Evolutionary conservation across 2,329 filamentous ascomycete genomes (phyloP), one percentile per base, ranked within the genome.

Genomic region (Leptographium lundbergii): DNA sequence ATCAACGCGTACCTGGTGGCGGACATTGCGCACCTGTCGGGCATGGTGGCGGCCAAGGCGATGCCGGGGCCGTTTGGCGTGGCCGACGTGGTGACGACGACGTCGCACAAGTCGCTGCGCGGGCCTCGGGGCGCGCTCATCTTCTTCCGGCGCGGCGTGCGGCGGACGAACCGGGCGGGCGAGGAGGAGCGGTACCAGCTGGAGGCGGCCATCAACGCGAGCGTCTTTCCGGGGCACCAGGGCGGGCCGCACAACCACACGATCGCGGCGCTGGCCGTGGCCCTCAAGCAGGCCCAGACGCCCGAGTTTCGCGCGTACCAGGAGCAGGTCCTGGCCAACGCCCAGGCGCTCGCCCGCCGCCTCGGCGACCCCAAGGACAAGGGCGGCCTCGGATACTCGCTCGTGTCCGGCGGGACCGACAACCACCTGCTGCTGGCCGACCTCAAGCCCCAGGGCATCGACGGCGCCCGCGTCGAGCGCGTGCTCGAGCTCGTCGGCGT

Each of bases 161-260:
- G 92, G 66, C 85, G 83, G 70, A 84, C 86, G 57, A 88, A 95
- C 72, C 86, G 62, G 80, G 90, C 87, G 55, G 91, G 91, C 69
- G 86, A 88, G 71, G 85, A 95, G 69, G 85, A 87, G 66, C 74
- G 89, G 70, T 99, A 96, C 75, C 86, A 96, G 68, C 86, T 99
- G 50, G 94, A 97, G 73, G 81, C 80, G 32, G 89, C 91, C 59
- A 99, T 99, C 77, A 99, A 99, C 76, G 83, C 85, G 67, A 96
- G 92, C 59, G 94, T 99, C 62, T 99, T 99, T 80, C 94, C 94
- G 19, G 94, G 94, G 59, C 94, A 99, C 75, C 94, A 99, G 73
- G 94, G 94, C 70, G 94, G 94, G 27, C 94, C 94, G 58, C 94
- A 99, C 77, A 99, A 99, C 78, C 94, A 99, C 79, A 99, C 94